A percentile compares a stretch with the other conserved stretches of the same genome.
These are phyloP conservation scores for Apiotrichum brassicae DNA, from an alignment of 1,284 basidiomycete genomes.

Conservation along the genomic window DNA sequence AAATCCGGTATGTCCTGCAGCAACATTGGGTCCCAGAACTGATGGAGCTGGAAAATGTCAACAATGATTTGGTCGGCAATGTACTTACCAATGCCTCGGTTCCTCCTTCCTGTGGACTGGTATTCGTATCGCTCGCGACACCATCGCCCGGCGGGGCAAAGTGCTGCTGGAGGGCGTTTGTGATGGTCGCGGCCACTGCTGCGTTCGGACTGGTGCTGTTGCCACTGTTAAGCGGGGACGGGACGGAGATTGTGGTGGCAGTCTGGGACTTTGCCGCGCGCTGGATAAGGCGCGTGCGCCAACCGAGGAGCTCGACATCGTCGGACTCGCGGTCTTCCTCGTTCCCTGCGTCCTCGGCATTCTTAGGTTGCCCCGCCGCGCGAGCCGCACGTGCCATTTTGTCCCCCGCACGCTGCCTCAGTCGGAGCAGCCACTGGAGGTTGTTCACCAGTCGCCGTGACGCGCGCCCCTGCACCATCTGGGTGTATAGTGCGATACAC, in stretches of 20 bases:
- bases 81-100: no score
- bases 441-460: constrained; percentile 17
- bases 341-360: no score
- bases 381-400: neutral
- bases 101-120: no score
- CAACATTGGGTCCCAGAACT: constrained; percentile 13
- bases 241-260: constrained; percentile 15
- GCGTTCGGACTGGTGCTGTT: no score
- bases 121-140: neutral
- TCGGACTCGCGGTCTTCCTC: neutral
- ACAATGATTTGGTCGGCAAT: no score
- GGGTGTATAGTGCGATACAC: constrained; percentile 16
- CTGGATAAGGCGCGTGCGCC: constrained; percentile 26
- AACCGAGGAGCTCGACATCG: constrained; percentile 24
- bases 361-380: no score
- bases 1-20: constrained; percentile 6
- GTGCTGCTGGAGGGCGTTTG: constrained; percentile 2
- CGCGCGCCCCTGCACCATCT: constrained; percentile 8
- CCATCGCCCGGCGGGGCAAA: neutral
- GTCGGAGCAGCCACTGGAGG: constrained; percentile 21
- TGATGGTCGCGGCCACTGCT: neutral
- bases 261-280: constrained; percentile 4
- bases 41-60: constrained; percentile 4
- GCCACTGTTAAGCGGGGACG: no score
- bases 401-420: constrained; percentile 15